These are phyloP conservation scores for Trichoderma breve DNA, from an alignment of 2,329 filamentous ascomycete species.

Conservation along the genomic window DNA sequence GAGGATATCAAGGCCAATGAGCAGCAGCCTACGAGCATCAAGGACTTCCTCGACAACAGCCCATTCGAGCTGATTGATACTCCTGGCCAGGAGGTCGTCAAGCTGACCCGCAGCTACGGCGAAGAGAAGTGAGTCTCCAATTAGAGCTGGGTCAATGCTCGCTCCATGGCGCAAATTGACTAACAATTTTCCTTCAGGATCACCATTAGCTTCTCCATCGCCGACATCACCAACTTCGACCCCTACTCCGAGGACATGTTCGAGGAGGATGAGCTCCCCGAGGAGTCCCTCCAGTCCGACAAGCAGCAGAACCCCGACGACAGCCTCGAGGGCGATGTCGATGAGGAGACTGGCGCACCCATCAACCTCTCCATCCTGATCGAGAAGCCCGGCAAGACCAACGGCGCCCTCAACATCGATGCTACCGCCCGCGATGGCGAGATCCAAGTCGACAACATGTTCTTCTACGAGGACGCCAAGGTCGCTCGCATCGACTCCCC, in stretches of 20 bases:
- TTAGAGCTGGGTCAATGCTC: neutral
- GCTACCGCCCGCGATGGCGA: conserved; percentile 81
- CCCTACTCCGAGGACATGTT: conserved; percentile 41
- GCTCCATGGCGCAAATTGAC: neutral
- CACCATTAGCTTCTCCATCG: conserved; percentile 44
- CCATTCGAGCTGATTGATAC: conserved; percentile 81
- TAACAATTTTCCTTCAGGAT: conserved; percentile 34
- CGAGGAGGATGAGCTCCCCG: conserved; percentile 40
- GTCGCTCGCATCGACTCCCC: conserved; percentile 73
- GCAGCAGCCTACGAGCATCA: conserved; percentile 71
- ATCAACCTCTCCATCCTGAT: conserved; percentile 82
- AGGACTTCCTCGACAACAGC: conserved; percentile 84
- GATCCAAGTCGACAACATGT: conserved; percentile 86
- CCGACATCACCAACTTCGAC: conserved; percentile 41
- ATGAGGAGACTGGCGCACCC: conserved; percentile 64
- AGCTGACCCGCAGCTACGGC: conserved; percentile 76
- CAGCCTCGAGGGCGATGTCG: conserved; percentile 46
- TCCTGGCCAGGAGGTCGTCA: conserved; percentile 82
- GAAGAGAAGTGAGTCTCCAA: conserved; percentile 68
- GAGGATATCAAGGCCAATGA: conserved; percentile 72
- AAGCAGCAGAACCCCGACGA: conserved; percentile 54
- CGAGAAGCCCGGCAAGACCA: conserved; percentile 72
- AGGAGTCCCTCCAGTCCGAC: conserved; percentile 46
- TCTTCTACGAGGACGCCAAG: conserved; percentile 76
- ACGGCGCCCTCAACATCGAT: conserved; percentile 80